A percentile compares a stretch with the other conserved stretches of the same genome.
These are phyloP conservation scores for Fusarium metavorans DNA, from an alignment of 2,329 filamentous ascomycete species.

Conservation along the genomic window DNA sequence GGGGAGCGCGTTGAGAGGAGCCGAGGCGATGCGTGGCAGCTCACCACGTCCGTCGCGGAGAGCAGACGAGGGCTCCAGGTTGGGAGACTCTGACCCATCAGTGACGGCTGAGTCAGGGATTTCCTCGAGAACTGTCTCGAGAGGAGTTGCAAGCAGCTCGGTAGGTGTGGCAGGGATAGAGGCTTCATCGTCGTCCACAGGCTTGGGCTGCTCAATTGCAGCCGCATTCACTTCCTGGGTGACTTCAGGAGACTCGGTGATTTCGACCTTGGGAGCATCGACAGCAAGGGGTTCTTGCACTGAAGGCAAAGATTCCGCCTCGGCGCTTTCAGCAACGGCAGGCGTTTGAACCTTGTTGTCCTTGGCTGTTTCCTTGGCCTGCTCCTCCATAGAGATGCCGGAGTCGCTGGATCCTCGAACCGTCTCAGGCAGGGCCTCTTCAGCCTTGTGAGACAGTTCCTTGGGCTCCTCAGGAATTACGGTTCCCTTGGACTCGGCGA, in stretches of 20 bases:
- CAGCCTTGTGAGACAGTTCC: background rate
- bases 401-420: slow-evolving; percentile 36
- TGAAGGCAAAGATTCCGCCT: background rate
- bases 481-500: background rate
- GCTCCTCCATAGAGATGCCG: slow-evolving; percentile 37
- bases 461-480: background rate
- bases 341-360: slow-evolving; percentile 17
- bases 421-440: background rate
- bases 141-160: slow-evolving; percentile 22
- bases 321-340: slow-evolving; percentile 8
- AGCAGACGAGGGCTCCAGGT: background rate
- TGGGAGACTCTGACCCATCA: slow-evolving; percentile 11
- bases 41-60: slow-evolving; percentile 12
- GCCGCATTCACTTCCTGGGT: background rate
- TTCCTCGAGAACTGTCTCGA: slow-evolving; percentile 41
- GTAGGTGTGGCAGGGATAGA: slow-evolving; percentile 4
- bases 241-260: background rate
- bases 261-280: background rate
- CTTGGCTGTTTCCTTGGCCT: slow-evolving; percentile 30
- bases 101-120: slow-evolving; percentile 22
- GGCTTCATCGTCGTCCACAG: slow-evolving; percentile 7
- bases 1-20: slow-evolving; percentile 32
- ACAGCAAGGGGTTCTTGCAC: background rate
- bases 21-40: slow-evolving; percentile 28
- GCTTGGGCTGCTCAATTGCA: slow-evolving; percentile 10